These are phyloP conservation scores for Datura wrightii DNA, from an alignment of 257 asterid genomes.

Conservation along the genomic window DNA sequence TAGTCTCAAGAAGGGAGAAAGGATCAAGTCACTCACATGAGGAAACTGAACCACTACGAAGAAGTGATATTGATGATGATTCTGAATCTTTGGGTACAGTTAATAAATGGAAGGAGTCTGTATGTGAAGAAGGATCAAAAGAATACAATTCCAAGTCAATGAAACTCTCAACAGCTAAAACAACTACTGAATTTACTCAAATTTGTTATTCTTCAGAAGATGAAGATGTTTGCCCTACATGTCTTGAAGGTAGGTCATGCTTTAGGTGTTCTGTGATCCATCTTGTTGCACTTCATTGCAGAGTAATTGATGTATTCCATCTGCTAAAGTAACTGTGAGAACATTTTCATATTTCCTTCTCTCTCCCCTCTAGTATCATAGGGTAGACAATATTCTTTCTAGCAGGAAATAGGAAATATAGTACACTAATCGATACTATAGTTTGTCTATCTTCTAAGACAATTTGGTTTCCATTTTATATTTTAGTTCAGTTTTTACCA, in stretches of 20 bases:
- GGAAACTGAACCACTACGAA: slow-evolving; percentile 78
- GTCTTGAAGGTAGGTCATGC: slow-evolving; percentile 79
- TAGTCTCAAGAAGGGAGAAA: slow-evolving; percentile 80
- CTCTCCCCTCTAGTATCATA: background rate
- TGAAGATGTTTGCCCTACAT: slow-evolving; percentile 96
- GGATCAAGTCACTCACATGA: slow-evolving; percentile 78
- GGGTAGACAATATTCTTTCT: background rate
- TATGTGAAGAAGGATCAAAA: slow-evolving; percentile 61
- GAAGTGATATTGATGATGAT: slow-evolving; percentile 66
- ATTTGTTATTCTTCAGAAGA: slow-evolving; percentile 75
- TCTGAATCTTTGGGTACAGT: slow-evolving; percentile 57
- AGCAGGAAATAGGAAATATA: background rate
- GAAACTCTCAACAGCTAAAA: slow-evolving; percentile 57
- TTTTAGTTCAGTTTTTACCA: background rate
- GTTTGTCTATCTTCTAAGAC: background rate
- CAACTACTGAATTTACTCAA: slow-evolving; percentile 62
- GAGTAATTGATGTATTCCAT: slow-evolving; percentile 13
- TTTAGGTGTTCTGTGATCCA: slow-evolving; percentile 6
- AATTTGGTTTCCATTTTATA: slow-evolving; percentile 20
- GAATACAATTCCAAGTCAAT: slow-evolving; percentile 59
- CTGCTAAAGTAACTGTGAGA: background rate
- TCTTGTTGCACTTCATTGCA: slow-evolving; percentile 1
- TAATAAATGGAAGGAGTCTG: slow-evolving; percentile 65
- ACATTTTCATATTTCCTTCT: background rate
- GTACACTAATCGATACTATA: background rate